Percentiles rank a stretch among this genome's conserved stretches.
phyloP scores from a whole-genome alignment of 2,329 filamentous ascomycete genomes.

The Ophiostoma novo-ulmi region DNA sequence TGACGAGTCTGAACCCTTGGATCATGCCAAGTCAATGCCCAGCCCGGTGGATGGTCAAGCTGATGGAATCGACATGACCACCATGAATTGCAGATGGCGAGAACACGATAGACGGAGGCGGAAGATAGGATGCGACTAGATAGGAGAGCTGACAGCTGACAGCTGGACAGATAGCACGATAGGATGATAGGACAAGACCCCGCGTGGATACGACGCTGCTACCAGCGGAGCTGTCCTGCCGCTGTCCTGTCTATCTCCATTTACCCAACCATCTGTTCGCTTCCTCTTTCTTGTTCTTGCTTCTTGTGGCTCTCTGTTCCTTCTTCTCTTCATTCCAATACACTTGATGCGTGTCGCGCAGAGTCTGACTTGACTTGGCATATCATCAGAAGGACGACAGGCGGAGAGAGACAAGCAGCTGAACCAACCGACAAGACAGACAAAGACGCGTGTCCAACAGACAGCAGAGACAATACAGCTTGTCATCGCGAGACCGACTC shows the following conservation, averaged over 20 bases:
- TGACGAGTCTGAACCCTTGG: constrained; percentile 9
- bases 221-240: neutral
- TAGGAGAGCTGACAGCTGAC: neutral
- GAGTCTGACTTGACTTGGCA: neutral
- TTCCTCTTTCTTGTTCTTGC: neutral
- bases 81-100: neutral
- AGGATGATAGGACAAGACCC: neutral
- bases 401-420: neutral
- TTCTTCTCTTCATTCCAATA: neutral
- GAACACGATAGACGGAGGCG: no score
- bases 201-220: constrained; percentile 4
- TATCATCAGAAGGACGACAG: neutral
- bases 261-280: neutral
- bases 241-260: neutral
- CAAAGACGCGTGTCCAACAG: neutral
- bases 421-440: neutral
- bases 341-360: neutral
- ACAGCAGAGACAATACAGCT: neutral
- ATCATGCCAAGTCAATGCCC: neutral
- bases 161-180: neutral
- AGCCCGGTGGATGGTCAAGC: neutral
- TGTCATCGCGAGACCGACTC: neutral
- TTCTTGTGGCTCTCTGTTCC: neutral
- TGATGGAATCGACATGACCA: neutral
- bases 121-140: neutral